Evolutionary conservation across 768 basidiomycete species (phyloP), one percentile per base, ranked within the genome.

Genomic region (Lentinula detonsa): DNA sequence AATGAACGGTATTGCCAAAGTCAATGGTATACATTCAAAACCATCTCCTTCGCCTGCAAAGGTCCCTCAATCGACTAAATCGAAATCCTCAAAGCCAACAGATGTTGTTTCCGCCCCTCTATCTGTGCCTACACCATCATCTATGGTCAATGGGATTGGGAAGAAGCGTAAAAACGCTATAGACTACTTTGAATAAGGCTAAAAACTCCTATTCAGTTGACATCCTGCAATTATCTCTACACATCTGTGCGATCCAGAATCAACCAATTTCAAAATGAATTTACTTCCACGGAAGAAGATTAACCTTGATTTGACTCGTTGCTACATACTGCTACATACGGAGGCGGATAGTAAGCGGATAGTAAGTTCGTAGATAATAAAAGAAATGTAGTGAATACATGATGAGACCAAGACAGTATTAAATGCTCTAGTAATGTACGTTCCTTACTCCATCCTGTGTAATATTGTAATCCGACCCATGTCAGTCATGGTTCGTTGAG

Each of bases 91-190:
- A 53, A 51, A 15, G 53, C 48, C 21, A n/a, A 28, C 13, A 28
- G 21, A 50, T 57, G 59, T 13, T 64, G 56, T 65, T 28, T 67
- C 65, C 66, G 65, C 37, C 65, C 58, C 40, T 15, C 50, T 13
- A 23, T 23, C 45, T 23, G 57, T 48, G 21, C 23, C 34, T 18
- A 51, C 61, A 39, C 61, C 69, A 35, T 52, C 70, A 9, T 57
- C 75, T 21, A 63, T 71, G 18, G 67, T 71, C 39, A 78, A 76
- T 59, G 80, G 82, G 31, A 77, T 76, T 59, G 79, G 82, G 31
- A 82, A 78, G 71, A 86, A 86, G 68, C 76, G 85, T 62, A 85
- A 84, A 74, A 84, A 82, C 66, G 74, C 75, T 7, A 62, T 76
- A 16, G 72, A 69, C 56, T 76, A 53, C 35, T 43, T 51, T 42